These are phyloP conservation scores for Apiospora aurea DNA, from an alignment of 2,329 filamentous ascomycete genomes.

Conservation along the genomic window DNA sequence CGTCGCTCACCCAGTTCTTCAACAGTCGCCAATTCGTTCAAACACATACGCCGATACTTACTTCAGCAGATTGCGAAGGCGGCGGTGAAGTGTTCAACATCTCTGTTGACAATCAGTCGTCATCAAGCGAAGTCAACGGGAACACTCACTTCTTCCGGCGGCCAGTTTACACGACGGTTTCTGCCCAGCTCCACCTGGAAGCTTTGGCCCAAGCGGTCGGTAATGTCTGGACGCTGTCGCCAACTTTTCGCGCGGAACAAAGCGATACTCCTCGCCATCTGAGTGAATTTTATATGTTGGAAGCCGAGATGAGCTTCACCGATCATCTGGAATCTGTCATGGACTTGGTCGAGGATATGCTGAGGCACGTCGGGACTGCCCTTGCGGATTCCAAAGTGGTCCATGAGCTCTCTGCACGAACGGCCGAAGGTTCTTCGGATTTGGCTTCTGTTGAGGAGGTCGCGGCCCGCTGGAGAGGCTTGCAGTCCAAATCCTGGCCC, in stretches of 20 bases:
- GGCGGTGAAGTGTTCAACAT: constrained; percentile 92
- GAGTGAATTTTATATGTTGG: constrained; percentile 99
- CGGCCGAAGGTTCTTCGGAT: constrained; percentile 52
- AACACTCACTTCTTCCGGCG: constrained; percentile 75
- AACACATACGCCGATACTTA: constrained; percentile 92
- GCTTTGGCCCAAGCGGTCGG: constrained; percentile 87
- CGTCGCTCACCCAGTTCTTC: constrained; percentile 79
- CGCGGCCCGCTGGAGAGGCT: constrained; percentile 73
- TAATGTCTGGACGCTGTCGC: constrained; percentile 92
- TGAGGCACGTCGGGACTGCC: constrained; percentile 59
- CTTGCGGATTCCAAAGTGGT: constrained; percentile 51
- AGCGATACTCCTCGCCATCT: constrained; percentile 94
- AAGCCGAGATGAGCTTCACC: constrained; percentile 86
- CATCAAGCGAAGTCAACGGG: constrained; percentile 44
- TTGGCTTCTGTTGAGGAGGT: constrained; percentile 60
- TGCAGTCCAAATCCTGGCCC: constrained; percentile 71
- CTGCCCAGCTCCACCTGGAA: constrained; percentile 92
- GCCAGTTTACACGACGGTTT: constrained; percentile 95
- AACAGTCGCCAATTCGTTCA: constrained; percentile 74
- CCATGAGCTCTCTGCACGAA: constrained; percentile 51
- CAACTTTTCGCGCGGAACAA: constrained; percentile 90
- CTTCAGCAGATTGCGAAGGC: constrained; percentile 96
- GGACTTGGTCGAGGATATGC: constrained; percentile 79
- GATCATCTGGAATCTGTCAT: constrained; percentile 75
- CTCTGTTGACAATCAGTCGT: constrained; percentile 41